These are phyloP conservation scores for Kodamaea arcana DNA, from an alignment of 1,139 yeast species.

Conservation along the genomic window DNA sequence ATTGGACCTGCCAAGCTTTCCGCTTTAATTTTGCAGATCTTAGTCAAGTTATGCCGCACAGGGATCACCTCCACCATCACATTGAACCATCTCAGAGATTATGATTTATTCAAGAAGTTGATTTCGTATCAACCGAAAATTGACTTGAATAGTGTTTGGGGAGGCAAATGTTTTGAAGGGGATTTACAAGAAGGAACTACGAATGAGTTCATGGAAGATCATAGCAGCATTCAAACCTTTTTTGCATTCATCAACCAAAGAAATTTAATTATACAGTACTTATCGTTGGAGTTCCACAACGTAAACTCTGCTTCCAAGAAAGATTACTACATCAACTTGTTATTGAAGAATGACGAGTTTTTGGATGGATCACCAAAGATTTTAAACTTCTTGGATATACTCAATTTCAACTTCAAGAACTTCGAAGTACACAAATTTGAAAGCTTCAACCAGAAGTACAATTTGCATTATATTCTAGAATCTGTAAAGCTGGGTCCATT, in stretches of 20 bases:
- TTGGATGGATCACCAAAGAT: conserved; percentile 58
- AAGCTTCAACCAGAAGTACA: conserved; percentile 33
- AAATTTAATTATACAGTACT: conserved; percentile 56
- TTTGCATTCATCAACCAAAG: conserved; percentile 62
- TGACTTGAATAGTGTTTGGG: conserved; percentile 48
- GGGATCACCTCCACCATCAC: conserved; percentile 51
- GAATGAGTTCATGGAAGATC: conserved; percentile 33
- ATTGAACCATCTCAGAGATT: conserved; percentile 47
- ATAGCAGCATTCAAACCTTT: conserved; percentile 47
- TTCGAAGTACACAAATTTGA: conserved; percentile 38
- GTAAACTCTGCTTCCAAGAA: conserved; percentile 58
- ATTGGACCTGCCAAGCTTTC: conserved; percentile 56
- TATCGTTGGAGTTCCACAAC: conserved; percentile 70
- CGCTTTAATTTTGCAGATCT: conserved; percentile 53
- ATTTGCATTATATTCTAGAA: conserved; percentile 26
- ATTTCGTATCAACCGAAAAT: conserved; percentile 55
- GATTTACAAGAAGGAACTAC: conserved; percentile 23
- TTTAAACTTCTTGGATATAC: conserved; percentile 63
- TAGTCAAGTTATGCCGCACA: conserved; percentile 56
- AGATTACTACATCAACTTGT: conserved; percentile 47
- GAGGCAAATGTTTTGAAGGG: conserved; percentile 41
- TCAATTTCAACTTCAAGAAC: conserved; percentile 50
- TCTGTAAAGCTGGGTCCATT: conserved; percentile 15
- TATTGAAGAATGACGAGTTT: conserved; percentile 48
- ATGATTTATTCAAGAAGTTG: conserved; percentile 48